phyloP scores from a whole-genome alignment of 805 yeast genomes.

The Schwanniomyces polymorphus region DNA sequence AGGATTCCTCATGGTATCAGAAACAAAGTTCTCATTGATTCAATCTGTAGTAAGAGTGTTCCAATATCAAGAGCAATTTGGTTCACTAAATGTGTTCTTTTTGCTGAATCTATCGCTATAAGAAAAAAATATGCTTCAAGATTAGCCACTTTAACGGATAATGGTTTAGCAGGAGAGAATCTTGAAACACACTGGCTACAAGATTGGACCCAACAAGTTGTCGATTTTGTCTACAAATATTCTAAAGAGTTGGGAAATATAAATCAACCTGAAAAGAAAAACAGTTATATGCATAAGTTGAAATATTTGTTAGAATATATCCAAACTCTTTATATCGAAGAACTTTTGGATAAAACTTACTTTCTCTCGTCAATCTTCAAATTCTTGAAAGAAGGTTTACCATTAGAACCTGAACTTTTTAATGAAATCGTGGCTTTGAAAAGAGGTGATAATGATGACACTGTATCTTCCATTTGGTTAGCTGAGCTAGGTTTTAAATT shows the following conservation, averaged over 20 bases:
- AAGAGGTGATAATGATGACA: conserved; percentile 22
- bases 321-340: conserved; percentile 67
- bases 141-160: conserved; percentile 2
- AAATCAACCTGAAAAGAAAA: conserved; percentile 27
- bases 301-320: conserved; percentile 60
- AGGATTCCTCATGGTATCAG: conserved; percentile 91
- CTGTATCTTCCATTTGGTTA: conserved; percentile 7
- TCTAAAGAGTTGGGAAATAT: conserved; percentile 39
- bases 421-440: conserved; percentile 20
- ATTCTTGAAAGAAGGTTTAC: conserved; percentile 42
- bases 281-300: conserved; percentile 49
- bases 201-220: conserved; percentile 89
- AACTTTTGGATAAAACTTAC: conserved; percentile 58
- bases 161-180: conserved; percentile 13
- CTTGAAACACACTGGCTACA: conserved; percentile 66
- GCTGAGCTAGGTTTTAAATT: conserved; percentile 25
- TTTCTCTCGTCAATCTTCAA: conserved; percentile 66
- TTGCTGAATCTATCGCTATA: conserved; percentile 56
- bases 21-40: conserved; percentile 71
- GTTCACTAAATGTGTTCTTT: conserved; percentile 85
- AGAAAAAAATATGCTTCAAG: conserved; percentile 29
- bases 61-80: conserved; percentile 86
- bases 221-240: conserved; percentile 55
- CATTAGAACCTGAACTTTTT: conserved; percentile 26
- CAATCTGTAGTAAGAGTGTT: conserved; percentile 61